phyloP scores from a whole-genome alignment of 768 basidiomycete species.

The Panellus pusillus region DNA sequence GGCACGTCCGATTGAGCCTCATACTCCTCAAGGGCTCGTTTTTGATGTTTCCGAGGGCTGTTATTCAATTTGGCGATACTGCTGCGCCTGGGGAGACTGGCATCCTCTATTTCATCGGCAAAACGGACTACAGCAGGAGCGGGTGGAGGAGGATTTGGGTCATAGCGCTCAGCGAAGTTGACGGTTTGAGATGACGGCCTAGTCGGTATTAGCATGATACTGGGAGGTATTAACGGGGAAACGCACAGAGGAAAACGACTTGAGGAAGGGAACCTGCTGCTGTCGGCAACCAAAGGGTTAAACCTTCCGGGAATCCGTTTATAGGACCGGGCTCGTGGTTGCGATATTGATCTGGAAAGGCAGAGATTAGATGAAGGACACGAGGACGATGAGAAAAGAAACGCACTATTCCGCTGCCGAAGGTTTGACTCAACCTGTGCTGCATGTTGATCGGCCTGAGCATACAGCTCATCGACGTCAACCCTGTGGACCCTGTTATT shows the following conservation, averaged over 20 bases:
- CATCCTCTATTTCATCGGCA: slow-evolving; percentile 23
- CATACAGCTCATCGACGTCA: slow-evolving; percentile 26
- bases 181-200: slow-evolving; percentile 22
- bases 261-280: slow-evolving; percentile 14
- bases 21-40: slow-evolving; percentile 42
- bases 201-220: neutral
- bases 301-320: slow-evolving; percentile 25
- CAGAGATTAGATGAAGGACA: slow-evolving; percentile 27
- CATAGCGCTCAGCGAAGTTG: slow-evolving; percentile 39
- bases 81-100: slow-evolving; percentile 27
- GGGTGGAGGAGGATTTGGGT: slow-evolving; percentile 30
- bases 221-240: neutral
- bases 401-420: slow-evolving; percentile 48
- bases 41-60: slow-evolving; percentile 33
- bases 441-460: slow-evolving; percentile 35
- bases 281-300: slow-evolving; percentile 21
- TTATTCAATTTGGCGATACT: slow-evolving; percentile 32
- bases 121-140: slow-evolving; percentile 19
- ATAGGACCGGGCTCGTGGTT: slow-evolving; percentile 18
- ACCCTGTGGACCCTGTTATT: slow-evolving; percentile 32
- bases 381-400: slow-evolving; percentile 22
- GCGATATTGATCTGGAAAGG: slow-evolving; percentile 24
- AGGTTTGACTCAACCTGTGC: slow-evolving; percentile 40
- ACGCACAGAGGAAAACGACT: slow-evolving; percentile 19
- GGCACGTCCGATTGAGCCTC: slow-evolving; percentile 44